Evolutionary conservation across 371 early-diverging fungal genomes (phyloP), one percentile per base, ranked within the genome.

Genomic region (Mortierella sp.): DNA sequence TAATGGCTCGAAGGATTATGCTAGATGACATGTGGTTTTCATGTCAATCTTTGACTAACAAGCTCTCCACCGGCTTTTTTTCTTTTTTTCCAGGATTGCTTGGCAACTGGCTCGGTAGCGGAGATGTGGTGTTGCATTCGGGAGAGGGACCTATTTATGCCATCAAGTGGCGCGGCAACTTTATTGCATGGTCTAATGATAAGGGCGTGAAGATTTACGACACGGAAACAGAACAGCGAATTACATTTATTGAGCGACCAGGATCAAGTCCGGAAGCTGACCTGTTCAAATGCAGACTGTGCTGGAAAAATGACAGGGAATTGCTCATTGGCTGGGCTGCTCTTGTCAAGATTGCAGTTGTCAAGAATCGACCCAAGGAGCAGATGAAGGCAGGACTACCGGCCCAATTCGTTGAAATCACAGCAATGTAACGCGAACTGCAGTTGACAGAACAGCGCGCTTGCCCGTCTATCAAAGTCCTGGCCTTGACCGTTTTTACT

Each of bases 161-260:
- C 4, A 89, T 95, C 53, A 83, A 87, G 57, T 98, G 98, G 98
- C 72, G 89, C 28, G 90, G 85, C 3, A 83, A 85, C 24, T 86
- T 91, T 48, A 91, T 98, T 71, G 97, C 96, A 0, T 97, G 96
- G 95, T 95, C 96, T 0, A 94, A 94, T 71, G 97, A 97, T 66
- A 81, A 86, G 27, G 95, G 95, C 12, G 91, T 95, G 41, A 92
- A 92, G 63, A 83, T 95, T 30, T 94, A 95, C 59, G 95, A 96
- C 70, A 86, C 89, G 0, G 66, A 71, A 0, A 83, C 86, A 34
- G 83, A 89, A 54, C 82, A 87, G 42, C 89, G 91, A 38, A 92
- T 97, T 48, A 92, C 92, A n/a, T 92, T 89, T 67, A 89, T 96
- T 48, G 92, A 90, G 54, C 83, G 97, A 21, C 92, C 95, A 9